Evolutionary conservation across 2,329 filamentous ascomycete genomes (phyloP).

Genomic region (Coniochaeta sp.): DNA sequence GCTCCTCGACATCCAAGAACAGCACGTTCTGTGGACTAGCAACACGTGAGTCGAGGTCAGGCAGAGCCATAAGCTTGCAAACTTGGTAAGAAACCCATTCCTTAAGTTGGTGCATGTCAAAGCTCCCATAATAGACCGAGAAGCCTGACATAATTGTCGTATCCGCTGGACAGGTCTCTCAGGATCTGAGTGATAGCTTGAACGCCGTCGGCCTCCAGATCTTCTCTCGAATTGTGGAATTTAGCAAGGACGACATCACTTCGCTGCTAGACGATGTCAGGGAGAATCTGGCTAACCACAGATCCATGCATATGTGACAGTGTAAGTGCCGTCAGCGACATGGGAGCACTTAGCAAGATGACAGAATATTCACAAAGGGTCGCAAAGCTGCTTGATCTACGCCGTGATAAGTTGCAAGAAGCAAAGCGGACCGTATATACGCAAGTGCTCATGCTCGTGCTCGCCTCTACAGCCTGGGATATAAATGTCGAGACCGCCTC

Average conservation of each 20-base stretch:
- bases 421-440: too few species aligned
- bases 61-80: neutral
- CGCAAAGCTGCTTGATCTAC: neutral
- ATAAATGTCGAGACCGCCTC: neutral
- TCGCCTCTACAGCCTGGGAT: neutral
- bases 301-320: neutral
- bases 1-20: neutral
- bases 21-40: neutral
- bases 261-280: neutral
- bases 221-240: neutral
- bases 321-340: neutral
- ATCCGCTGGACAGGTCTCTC: neutral
- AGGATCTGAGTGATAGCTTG: neutral
- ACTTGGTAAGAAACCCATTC: neutral
- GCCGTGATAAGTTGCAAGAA: neutral
- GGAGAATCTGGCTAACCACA: neutral
- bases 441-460: too few species aligned
- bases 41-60: neutral
- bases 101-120: neutral
- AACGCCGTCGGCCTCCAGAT: neutral
- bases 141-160: neutral
- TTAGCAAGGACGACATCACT: neutral
- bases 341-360: neutral
- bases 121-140: neutral
- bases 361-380: neutral